Conservation (phyloP, 176 grass and related monocot species). For the Aechmea fasciata region DNA sequence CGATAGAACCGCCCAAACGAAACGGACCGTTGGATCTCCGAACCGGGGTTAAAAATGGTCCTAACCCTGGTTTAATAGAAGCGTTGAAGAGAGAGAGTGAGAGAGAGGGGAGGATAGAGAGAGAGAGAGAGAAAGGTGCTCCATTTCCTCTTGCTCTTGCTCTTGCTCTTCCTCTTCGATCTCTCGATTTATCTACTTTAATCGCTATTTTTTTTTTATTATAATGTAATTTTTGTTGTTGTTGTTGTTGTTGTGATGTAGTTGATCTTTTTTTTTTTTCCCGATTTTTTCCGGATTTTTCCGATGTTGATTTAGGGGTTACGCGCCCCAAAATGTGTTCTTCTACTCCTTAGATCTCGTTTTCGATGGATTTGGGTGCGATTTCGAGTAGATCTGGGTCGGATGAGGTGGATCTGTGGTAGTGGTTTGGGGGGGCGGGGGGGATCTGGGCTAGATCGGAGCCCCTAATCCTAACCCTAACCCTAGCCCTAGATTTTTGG, state of each 20-base stretch:
- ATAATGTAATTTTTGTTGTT: neutral
- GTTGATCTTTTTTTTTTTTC: neutral
- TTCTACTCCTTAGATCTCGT: neutral
- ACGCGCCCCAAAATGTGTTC: neutral
- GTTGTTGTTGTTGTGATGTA: neutral
- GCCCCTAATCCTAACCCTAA: neutral
- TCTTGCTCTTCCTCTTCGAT: neutral
- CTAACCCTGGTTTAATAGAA: slow-evolving; percentile 9
- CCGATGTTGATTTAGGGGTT: neutral
- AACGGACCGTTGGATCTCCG: neutral
- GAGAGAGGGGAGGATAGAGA: neutral
- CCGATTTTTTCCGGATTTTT: slow-evolving; percentile 1
- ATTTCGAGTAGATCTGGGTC: neutral
- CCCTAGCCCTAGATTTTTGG: neutral
- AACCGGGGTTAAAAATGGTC: neutral
- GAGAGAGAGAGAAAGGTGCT: neutral
- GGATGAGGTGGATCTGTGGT: neutral
- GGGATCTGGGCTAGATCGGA: neutral
- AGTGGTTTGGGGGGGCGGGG: neutral
- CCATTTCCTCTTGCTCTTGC: neutral
- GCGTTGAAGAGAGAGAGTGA: neutral
- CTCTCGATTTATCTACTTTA: neutral
- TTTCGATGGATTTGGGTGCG: neutral
- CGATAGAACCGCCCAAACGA: neutral
- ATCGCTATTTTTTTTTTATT: neutral